Percentiles rank a stretch among this genome's conserved stretches.
Conservation (phyloP, 169 alveolate species). For the Pseudocohnilembus persalinus region DNA sequence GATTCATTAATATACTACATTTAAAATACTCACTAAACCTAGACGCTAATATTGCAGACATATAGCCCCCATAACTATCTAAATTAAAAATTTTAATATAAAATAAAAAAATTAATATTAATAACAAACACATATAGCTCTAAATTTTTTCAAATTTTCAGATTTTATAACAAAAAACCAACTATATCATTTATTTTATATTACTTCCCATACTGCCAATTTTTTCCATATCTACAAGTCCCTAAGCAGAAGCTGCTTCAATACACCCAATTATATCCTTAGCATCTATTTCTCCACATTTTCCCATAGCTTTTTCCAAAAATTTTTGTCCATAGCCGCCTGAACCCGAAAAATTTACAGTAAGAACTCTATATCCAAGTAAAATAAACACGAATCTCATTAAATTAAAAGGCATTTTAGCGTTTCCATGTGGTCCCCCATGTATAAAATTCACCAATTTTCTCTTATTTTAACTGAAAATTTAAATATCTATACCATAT, state of each 20-base stretch:
- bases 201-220: constrained; percentile 31
- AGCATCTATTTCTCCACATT: constrained; percentile 32
- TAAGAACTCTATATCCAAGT: constrained; percentile 31
- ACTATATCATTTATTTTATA: background rate
- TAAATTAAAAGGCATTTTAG: constrained; percentile 2
- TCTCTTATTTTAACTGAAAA: constrained; percentile 19
- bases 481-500: constrained; percentile 4
- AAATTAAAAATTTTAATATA: background rate
- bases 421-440: constrained; percentile 51
- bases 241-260: constrained; percentile 2
- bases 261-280: constrained; percentile 39
- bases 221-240: background rate
- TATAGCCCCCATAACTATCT: constrained; percentile 45
- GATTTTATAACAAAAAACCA: no score
- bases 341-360: constrained; percentile 38
- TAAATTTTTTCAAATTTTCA: background rate
- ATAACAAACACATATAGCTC: background rate
- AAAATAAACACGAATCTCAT: constrained; percentile 21
- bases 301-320: constrained; percentile 26
- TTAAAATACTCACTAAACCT: constrained; percentile 19
- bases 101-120: background rate
- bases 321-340: constrained; percentile 39
- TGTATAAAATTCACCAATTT: constrained; percentile 30
- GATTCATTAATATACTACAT: constrained; percentile 34
- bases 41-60: constrained; percentile 37